These are phyloP conservation scores for Oryza brachyantha DNA, from an alignment of 176 grass and related monocot genomes.

Conservation along the genomic window DNA sequence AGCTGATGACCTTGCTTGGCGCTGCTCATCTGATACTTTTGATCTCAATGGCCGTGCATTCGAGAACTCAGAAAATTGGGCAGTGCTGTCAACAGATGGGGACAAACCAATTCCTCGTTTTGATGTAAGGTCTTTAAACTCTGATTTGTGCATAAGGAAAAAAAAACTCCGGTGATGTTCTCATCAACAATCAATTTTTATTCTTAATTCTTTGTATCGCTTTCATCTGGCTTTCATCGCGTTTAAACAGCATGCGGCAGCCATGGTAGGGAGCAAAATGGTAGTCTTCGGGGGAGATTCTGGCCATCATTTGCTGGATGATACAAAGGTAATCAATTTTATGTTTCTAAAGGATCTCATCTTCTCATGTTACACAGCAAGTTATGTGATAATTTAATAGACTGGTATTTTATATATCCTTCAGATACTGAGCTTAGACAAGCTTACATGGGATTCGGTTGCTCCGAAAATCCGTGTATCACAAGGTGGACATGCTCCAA, in stretches of 20 bases:
- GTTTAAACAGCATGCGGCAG: slow-evolving; percentile 84
- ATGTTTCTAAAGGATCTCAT: slow-evolving; percentile 6
- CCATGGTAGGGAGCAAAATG: slow-evolving; percentile 94
- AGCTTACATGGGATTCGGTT: slow-evolving; percentile 71
- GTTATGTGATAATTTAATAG: slow-evolving; percentile 23
- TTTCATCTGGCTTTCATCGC: slow-evolving; percentile 16
- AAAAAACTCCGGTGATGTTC: neutral
- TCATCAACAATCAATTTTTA: neutral
- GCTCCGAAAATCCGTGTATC: slow-evolving; percentile 61
- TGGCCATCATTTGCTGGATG: slow-evolving; percentile 71
- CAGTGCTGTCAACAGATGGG: slow-evolving; percentile 64
- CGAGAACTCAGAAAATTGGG: slow-evolving; percentile 84
- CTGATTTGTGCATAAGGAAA: neutral
- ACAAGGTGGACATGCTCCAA: slow-evolving; percentile 43
- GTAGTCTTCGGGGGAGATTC: slow-evolving; percentile 84
- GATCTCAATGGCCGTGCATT: slow-evolving; percentile 57
- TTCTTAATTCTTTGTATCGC: slow-evolving; percentile 25
- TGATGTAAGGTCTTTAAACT: slow-evolving; percentile 54
- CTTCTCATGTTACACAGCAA: neutral
- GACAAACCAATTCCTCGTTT: slow-evolving; percentile 74
- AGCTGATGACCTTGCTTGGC: slow-evolving; percentile 54
- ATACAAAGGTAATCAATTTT: slow-evolving; percentile 65
- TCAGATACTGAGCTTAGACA: slow-evolving; percentile 92
- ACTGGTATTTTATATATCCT: slow-evolving; percentile 33
- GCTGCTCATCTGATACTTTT: slow-evolving; percentile 54